Conservation (phyloP, 1,284 basidiomycete species). For the Polyporus tsugae region DNA sequence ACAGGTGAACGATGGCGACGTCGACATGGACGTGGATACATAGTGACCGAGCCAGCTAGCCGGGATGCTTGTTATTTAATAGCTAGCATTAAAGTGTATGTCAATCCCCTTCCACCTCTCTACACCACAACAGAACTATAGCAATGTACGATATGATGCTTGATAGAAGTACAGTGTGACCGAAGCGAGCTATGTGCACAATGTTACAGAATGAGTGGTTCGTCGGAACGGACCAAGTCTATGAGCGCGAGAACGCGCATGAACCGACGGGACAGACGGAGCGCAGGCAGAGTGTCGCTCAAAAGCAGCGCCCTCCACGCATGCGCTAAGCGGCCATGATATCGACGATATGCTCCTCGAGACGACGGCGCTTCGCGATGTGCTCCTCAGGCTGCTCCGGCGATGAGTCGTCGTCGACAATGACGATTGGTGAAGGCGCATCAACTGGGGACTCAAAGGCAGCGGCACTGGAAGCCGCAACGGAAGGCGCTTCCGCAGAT, state of each 20-base stretch:
- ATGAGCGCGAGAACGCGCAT: constrained; percentile 7
- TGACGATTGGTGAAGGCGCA: constrained; percentile 49
- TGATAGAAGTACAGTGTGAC: constrained; percentile 23
- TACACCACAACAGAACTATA: constrained; percentile 19
- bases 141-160: constrained; percentile 24
- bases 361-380: constrained; percentile 58
- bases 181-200: constrained; percentile 9
- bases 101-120: background rate
- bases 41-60: background rate
- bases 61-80: background rate
- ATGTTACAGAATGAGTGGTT: constrained; percentile 13
- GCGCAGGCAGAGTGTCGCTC: constrained; percentile 2
- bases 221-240: constrained; percentile 4
- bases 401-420: constrained; percentile 62
- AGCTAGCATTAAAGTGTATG: constrained; percentile 4
- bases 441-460: constrained; percentile 47
- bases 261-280: background rate
- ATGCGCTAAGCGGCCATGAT: constrained; percentile 22
- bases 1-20: background rate
- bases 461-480: constrained; percentile 28
- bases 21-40: background rate
- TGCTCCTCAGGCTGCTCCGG: constrained; percentile 55
- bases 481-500: constrained; percentile 20
- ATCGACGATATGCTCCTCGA: constrained; percentile 38
- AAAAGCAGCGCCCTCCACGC: background rate